Percentiles rank a stretch among this genome's conserved stretches.
Conservation (phyloP, 345 rosid genomes). For the Citrus sinensis region DVS_A1.0 CM039162.1:8893001-8893500, state of each 20-base stretch:
- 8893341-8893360: background rate
- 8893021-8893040: background rate
- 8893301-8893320: background rate
- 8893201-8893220: background rate
- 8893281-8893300: background rate
- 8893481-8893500: background rate
- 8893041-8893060: constrained; percentile 19
- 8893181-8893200: constrained; percentile 1
- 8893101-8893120: constrained; percentile 53
- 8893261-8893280: background rate
- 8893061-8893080: constrained; percentile 72
- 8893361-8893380: background rate
- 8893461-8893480: background rate
- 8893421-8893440: background rate
- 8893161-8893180: constrained; percentile 42
- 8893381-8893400: background rate
- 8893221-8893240: background rate
- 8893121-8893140: constrained; percentile 28
- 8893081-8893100: constrained; percentile 54
- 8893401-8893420: background rate
- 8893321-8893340: background rate
- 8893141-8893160: constrained; percentile 33
- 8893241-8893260: background rate
- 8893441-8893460: background rate
- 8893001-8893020: background rate